phyloP scores from a whole-genome alignment of 1,139 yeast species.

The Candida buenavistaensis region DNA sequence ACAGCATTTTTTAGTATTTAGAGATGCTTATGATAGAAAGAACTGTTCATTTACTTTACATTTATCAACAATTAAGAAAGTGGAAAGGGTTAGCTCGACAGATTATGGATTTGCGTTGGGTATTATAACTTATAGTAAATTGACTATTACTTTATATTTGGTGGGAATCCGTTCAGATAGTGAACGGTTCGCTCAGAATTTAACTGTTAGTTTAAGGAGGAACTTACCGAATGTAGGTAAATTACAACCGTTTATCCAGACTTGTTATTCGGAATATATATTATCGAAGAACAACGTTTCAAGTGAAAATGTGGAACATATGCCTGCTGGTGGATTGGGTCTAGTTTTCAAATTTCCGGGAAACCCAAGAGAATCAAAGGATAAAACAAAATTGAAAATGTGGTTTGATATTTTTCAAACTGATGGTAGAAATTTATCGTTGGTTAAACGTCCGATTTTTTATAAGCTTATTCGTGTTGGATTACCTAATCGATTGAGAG shows the following conservation, averaged over 20 bases:
- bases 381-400: conserved; percentile 80
- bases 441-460: conserved; percentile 74
- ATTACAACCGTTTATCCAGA: conserved; percentile 63
- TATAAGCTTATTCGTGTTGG: conserved; percentile 86
- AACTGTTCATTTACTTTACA: conserved; percentile 73
- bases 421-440: conserved; percentile 81
- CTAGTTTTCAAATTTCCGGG: conserved; percentile 86
- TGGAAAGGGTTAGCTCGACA: conserved; percentile 78
- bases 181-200: conserved; percentile 71
- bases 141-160: conserved; percentile 66
- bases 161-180: conserved; percentile 78
- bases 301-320: conserved; percentile 43
- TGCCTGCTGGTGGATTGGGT: conserved; percentile 87
- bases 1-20: conserved; percentile 71
- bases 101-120: conserved; percentile 78
- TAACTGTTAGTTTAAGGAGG: conserved; percentile 62
- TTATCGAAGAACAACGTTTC: conserved; percentile 58
- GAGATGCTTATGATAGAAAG: conserved; percentile 66
- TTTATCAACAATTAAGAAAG: conserved; percentile 75
- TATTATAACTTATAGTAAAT: conserved; percentile 67
- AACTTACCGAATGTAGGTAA: conserved; percentile 64
- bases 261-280: conserved; percentile 85
- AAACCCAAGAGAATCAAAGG: conserved; percentile 71
- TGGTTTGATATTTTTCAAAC: conserved; percentile 90
- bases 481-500: conserved; percentile 85